Percentiles rank a stretch among this genome's conserved stretches.
Conservation (phyloP, 148 eudicot species). For the Hydrangea macrophylla region DNA sequence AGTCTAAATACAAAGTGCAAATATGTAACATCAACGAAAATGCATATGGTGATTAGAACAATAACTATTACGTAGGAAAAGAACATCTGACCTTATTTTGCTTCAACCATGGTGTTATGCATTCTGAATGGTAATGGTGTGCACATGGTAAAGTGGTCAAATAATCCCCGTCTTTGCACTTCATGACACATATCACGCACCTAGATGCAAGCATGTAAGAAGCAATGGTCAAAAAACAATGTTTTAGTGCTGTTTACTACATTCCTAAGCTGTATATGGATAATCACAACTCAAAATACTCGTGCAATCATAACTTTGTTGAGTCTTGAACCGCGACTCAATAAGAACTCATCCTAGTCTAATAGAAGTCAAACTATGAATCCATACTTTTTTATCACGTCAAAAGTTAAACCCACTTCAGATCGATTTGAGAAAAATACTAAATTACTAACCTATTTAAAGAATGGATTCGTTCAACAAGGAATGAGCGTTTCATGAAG, state of each 20-base stretch:
- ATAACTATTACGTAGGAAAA: background rate
- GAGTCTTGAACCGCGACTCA: background rate
- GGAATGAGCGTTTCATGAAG: too few relatives aligned
- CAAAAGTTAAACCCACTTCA: background rate
- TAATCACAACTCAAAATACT: background rate
- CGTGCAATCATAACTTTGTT: background rate
- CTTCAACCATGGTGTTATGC: conserved; percentile 65
- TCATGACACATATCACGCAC: conserved; percentile 64
- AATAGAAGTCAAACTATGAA: too few relatives aligned
- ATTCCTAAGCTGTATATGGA: background rate
- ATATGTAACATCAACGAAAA: background rate
- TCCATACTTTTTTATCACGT: background rate
- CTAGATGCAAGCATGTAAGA: conserved; percentile 33
- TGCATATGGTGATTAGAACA: background rate
- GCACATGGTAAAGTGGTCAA: conserved; percentile 66
- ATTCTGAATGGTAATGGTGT: conserved; percentile 72
- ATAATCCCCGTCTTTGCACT: conserved; percentile 41
- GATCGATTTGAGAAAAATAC: background rate
- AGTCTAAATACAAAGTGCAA: background rate
- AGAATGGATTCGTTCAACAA: too few relatives aligned
- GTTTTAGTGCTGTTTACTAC: background rate
- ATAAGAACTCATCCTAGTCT: background rate
- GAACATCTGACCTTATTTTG: conserved; percentile 43
- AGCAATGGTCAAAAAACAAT: conserved; percentile 13
- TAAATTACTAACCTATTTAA: too few relatives aligned